Evolutionary conservation across 2,329 filamentous ascomycete species (phyloP), one percentile per base, ranked within the genome.

Genomic region (Neoscytalidium dimidiatum): DNA sequence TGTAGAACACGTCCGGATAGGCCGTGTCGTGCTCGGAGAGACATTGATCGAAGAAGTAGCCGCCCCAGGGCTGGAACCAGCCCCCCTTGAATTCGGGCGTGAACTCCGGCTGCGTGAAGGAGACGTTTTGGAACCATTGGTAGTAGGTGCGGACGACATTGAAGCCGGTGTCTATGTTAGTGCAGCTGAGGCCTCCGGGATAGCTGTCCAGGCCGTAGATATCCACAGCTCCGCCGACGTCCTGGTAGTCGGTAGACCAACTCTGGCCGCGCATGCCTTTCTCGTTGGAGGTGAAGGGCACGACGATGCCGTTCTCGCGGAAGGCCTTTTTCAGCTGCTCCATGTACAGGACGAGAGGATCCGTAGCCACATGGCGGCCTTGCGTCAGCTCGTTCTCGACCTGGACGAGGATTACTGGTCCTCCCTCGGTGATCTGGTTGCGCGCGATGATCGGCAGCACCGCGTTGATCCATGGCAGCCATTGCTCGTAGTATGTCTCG

Each of bases 1-100:
- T 81, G 72, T 90, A 90, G 75, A 87, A 89, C 3, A 90, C 72
- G 64, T 89, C 88, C 1, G 84, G 86, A 68, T 87, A 90, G 52
- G 87, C 84, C 0, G 83, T 79, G 1, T 84, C 84, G 19, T 84
- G 86, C 48, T 86, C 82, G 1, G 75, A 75, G 0, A 82, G 79
- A 49, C 85, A 87, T 3, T 83, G 84, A 23, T 81, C 86, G 71
- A 84, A 79, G 0, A 85, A 65, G 56, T 23, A 86, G 3, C 86
- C 86, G 41, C 83, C 85, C 86, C 86, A 89, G 0, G 85, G 84
- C 57, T 87, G 86, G 71, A 87, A 88, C 1, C 78, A 83, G 5
- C 86, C 86, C 11, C 85, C 85, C 67, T 88, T 84, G 71, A 88
- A 87, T 64, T 88, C 86, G 0, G 85, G 83, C 71, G 88, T 79